Evolutionary conservation across 2,329 filamentous ascomycete species (phyloP), one percentile per base, ranked within the genome.

Genomic region (Aspergillus oerlinghausenensis): DNA sequence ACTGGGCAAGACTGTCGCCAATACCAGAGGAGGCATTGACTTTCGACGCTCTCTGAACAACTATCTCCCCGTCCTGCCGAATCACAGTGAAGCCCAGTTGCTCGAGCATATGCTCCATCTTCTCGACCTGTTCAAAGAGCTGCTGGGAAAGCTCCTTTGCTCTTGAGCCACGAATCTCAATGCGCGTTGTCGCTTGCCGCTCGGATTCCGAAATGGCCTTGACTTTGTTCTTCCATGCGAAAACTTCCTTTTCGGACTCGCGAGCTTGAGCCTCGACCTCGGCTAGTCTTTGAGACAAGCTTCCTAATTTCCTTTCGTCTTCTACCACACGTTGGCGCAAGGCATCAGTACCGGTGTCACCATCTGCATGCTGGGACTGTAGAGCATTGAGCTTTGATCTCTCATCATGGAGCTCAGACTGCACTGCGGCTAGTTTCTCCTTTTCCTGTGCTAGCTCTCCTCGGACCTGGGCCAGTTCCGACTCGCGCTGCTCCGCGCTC

Each of bases 71-170:
- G 43, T 88, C 86, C 60, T 91, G 86, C 35, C 90, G 86, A 2
- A 85, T 85, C 17, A 97, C 83, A 0, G 88, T 86, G 69, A 94
- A 96, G 11, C 93, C 93, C 4, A 97, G 81, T 29, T 91, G 85
- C 69, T 97, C 92, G 0, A 99, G 80, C 50, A 99, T 84, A 52
- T 88, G 86, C 57, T 84, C 84, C n/a, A 97, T 80, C 25, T 90
- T 87, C 64, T 95, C 89, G 60, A 94, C 92, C 60, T 96, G 90
- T 1, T 85, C 82, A 70, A 90, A 95, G 3, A 97, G 80, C 55
- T 87, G 85, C 66, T 92, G 88, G 1, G 92, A 95, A 11, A 97
- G 79, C 61, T 97, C 90, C 70, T 90, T 91, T 4, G 90, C 87
- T 60, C 87, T 87, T 52, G 81, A 79, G 43, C 88, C 88, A 49